These are phyloP conservation scores for Bondarzewia mesenterica DNA, from an alignment of 1,284 basidiomycete genomes.

Conservation along the genomic window DNA sequence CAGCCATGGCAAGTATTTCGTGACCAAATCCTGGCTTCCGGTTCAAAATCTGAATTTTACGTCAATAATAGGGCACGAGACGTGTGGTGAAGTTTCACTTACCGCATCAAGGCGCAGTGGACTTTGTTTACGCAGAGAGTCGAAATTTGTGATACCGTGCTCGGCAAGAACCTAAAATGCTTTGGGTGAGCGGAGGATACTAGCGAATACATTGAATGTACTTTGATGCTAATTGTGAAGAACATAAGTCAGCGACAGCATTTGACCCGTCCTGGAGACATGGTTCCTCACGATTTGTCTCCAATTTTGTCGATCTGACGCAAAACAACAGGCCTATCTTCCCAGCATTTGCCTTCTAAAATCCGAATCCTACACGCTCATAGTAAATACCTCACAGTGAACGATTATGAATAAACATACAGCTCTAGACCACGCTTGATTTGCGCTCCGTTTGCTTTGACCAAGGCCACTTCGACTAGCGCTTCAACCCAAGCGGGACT, in stretches of 20 bases:
- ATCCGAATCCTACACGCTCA: constrained; percentile 50
- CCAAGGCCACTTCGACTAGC: constrained; percentile 62
- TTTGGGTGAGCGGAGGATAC: background rate
- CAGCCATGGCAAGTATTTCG: constrained; percentile 51
- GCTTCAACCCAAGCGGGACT: constrained; percentile 35
- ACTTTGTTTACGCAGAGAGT: constrained; percentile 44
- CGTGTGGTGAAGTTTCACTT: constrained; percentile 10
- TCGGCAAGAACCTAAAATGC: constrained; percentile 57
- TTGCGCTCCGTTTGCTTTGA: constrained; percentile 50
- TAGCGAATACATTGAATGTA: constrained; percentile 14
- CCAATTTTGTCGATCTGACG: constrained; percentile 77
- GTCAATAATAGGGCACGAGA: background rate
- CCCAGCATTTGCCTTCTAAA: constrained; percentile 76
- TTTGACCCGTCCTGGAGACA: background rate
- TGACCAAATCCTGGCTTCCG: constrained; percentile 66
- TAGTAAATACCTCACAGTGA: background rate
- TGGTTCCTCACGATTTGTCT: constrained; percentile 64
- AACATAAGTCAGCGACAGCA: background rate
- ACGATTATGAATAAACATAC: constrained; percentile 24
- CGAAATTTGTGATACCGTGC: constrained; percentile 58
- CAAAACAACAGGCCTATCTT: constrained; percentile 71
- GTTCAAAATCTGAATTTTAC: constrained; percentile 52
- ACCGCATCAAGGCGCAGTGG: constrained; percentile 59
- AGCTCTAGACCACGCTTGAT: constrained; percentile 66
- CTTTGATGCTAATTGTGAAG: constrained; percentile 41